phyloP scores from a whole-genome alignment of 495 filamentous ascomycete species.

The Friedmanniomyces simplex region DNA sequence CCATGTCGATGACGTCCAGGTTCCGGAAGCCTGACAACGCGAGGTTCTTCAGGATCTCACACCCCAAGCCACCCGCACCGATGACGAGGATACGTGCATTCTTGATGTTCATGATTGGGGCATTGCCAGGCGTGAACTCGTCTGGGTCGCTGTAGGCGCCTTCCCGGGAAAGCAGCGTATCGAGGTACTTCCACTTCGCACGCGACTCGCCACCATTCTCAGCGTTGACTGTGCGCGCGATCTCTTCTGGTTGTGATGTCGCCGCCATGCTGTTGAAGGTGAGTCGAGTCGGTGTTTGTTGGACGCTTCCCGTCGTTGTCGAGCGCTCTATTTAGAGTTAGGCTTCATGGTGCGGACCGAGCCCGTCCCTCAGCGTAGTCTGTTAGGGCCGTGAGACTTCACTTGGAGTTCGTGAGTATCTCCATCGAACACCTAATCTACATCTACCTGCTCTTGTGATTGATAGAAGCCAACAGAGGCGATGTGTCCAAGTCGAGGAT shows the following conservation, averaged over 20 bases:
- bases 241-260: conserved; percentile 1
- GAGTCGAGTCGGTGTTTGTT: too few species aligned
- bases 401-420: too few species aligned
- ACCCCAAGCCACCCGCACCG: conserved; percentile 90
- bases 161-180: conserved; percentile 59
- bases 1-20: conserved; percentile 99
- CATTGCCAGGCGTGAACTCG: conserved; percentile 48
- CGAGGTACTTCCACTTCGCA: conserved; percentile 49
- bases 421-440: too few species aligned
- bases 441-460: too few species aligned
- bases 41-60: conserved; percentile 94
- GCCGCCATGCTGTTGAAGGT: conserved; percentile 4
- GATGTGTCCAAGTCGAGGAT: conserved; percentile 21
- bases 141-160: conserved; percentile 73
- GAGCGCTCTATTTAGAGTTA: too few species aligned
- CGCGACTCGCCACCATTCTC: background rate
- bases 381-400: too few species aligned
- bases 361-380: too few species aligned
- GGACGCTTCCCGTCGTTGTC: too few species aligned
- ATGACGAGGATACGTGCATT: conserved; percentile 67
- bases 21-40: conserved; percentile 91
- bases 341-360: too few species aligned
- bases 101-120: conserved; percentile 49
- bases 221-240: conserved; percentile 2
- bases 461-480: too few species aligned